Conservation (phyloP, 441 rosid species). For the Corymbia citriodora region DNA sequence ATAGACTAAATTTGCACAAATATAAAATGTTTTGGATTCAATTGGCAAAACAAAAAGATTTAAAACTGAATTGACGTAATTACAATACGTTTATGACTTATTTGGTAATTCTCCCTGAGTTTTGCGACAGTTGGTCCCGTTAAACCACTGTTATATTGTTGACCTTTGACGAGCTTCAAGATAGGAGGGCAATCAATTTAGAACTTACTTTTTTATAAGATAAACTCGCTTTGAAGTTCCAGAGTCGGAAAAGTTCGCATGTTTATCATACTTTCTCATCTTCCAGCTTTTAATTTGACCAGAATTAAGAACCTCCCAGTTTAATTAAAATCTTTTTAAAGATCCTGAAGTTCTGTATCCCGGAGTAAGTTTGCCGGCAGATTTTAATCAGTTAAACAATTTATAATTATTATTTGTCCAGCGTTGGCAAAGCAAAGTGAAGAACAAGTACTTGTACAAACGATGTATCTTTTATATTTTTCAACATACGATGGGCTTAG, state of each 20-base stretch:
- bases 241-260: neutral
- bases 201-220: neutral
- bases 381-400: neutral
- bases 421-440: neutral
- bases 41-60: too few relatives aligned
- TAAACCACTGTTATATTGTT: neutral
- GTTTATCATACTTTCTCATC: neutral
- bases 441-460: neutral
- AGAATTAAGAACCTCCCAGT: neutral
- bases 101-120: neutral
- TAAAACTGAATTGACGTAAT: neutral
- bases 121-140: neutral
- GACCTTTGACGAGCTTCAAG: neutral
- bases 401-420: neutral
- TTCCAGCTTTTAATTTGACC: neutral
- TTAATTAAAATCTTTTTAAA: neutral
- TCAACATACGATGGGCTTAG: neutral
- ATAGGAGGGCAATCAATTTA: neutral
- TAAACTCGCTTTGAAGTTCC: neutral
- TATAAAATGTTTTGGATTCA: too few relatives aligned
- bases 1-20: too few relatives aligned
- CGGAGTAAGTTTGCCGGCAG: neutral
- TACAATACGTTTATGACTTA: too few relatives aligned
- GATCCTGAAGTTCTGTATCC: neutral
- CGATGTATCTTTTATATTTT: neutral